These are phyloP conservation scores for Cyberlindnera maritima DNA, from an alignment of 805 yeast species.

Conservation along the genomic window DNA sequence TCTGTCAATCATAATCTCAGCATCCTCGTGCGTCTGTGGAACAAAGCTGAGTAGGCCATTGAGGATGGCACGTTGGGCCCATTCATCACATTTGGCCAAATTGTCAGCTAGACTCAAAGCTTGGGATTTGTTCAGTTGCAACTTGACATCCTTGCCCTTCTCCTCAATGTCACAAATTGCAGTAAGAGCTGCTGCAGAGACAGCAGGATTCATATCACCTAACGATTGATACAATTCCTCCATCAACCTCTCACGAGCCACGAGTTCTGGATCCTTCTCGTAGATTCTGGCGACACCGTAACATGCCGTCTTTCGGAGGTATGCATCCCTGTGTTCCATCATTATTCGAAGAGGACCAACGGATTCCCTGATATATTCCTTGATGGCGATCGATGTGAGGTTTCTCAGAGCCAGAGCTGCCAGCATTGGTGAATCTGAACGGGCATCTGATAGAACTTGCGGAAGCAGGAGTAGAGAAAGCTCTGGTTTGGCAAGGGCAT, in stretches of 20 bases:
- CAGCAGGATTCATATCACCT: conserved; percentile 54
- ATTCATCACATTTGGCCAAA: conserved; percentile 37
- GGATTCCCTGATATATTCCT: conserved; percentile 48
- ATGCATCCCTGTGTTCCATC: conserved; percentile 49
- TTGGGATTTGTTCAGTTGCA: conserved; percentile 50
- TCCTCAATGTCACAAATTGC: conserved; percentile 66
- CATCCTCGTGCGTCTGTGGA: conserved; percentile 68
- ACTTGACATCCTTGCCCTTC: conserved; percentile 42
- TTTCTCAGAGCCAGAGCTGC: conserved; percentile 65
- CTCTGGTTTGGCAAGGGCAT: conserved; percentile 57
- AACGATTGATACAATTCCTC: conserved; percentile 49
- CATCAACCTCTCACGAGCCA: conserved; percentile 42
- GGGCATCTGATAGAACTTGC: conserved; percentile 50
- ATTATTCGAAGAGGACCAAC: conserved; percentile 35
- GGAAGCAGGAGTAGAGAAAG: conserved; percentile 56
- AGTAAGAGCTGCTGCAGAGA: conserved; percentile 71
- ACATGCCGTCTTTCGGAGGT: conserved; percentile 68
- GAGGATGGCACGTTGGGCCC: conserved; percentile 71
- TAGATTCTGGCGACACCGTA: conserved; percentile 66
- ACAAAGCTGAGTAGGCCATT: conserved; percentile 64
- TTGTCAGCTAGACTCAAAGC: conserved; percentile 41
- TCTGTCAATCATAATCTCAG: conserved; percentile 60
- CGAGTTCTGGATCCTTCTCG: conserved; percentile 49
- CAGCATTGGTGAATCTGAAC: conserved; percentile 43
- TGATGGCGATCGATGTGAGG: conserved; percentile 54